Conservation (phyloP, 2,329 filamentous ascomycete species). For the Botrytis pseudocinerea region DNA sequence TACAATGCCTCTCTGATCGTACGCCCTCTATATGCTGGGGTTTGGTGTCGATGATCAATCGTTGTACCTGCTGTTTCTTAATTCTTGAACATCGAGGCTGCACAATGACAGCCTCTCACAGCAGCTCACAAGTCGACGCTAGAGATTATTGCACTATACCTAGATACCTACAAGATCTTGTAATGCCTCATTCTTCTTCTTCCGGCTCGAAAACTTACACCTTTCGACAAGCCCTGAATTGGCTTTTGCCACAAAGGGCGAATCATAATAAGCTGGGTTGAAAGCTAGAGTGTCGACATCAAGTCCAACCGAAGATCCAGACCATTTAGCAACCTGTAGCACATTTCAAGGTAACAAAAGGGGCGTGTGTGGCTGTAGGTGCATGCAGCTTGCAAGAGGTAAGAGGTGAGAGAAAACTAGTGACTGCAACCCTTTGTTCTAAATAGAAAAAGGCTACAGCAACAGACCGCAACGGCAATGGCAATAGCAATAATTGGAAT, state of each 20-base stretch:
- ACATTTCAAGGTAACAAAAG: not conserved
- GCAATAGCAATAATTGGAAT: not conserved
- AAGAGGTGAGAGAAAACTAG: not conserved
- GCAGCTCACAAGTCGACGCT: not conserved
- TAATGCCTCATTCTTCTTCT: not conserved
- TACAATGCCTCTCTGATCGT: not conserved
- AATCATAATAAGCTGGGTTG: not conserved
- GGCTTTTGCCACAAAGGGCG: not conserved
- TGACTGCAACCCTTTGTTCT: not conserved
- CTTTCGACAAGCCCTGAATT: not conserved
- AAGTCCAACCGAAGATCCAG: not conserved
- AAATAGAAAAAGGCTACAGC: not conserved
- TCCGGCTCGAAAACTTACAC: not conserved
- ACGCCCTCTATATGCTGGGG: not conserved
- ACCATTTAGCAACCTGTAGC: not conserved
- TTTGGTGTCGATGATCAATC: not conserved
- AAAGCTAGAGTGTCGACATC: not conserved
- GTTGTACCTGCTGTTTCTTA: not conserved
- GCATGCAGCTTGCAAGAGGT: constrained; percentile 2
- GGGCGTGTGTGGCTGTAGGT: not conserved
- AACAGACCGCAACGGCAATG: not conserved
- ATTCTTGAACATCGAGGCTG: not conserved
- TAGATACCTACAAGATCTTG: not conserved
- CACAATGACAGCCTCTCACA: not conserved
- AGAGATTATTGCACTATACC: not conserved